A percentile compares a stretch with the other conserved stretches of the same genome.
Conservation (phyloP, 83 land plant genomes). For the Picea abies region DNA sequence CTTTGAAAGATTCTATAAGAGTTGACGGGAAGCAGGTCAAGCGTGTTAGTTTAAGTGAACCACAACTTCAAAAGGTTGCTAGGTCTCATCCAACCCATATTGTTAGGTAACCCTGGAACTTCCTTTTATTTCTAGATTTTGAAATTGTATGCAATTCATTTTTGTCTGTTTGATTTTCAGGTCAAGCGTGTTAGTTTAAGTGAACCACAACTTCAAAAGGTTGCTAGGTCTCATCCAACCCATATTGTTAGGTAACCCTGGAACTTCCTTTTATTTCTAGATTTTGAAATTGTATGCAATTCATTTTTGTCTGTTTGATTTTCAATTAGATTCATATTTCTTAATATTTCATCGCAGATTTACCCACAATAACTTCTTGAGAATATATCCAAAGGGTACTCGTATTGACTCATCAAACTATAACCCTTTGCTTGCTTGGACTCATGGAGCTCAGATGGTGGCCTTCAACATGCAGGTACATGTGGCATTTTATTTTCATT, state of each 20-base stretch:
- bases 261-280: not conserved
- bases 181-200: conserved; percentile 95
- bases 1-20: conserved; percentile 47
- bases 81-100: conserved; percentile 45
- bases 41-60: conserved; percentile 95
- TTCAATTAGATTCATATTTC: not conserved
- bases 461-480: conserved; percentile 95
- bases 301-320: not conserved
- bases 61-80: conserved; percentile 65
- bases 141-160: not conserved
- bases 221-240: conserved; percentile 40
- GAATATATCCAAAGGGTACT: conserved; percentile 84
- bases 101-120: conserved; percentile 49
- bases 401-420: conserved; percentile 85
- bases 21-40: conserved; percentile 69
- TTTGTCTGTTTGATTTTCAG: not conserved
- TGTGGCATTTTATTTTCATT: not conserved
- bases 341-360: conserved; percentile 44
- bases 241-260: conserved; percentile 60
- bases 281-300: not conserved
- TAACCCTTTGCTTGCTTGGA: conserved; percentile 82
- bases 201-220: conserved; percentile 79
- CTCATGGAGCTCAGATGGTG: conserved; percentile 98
- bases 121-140: not conserved
- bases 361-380: conserved; percentile 74